Evolutionary conservation across 345 rosid genomes (phyloP), one percentile per base, ranked within the genome.

Genomic region (Melaleuca quinquenervia): DNA sequence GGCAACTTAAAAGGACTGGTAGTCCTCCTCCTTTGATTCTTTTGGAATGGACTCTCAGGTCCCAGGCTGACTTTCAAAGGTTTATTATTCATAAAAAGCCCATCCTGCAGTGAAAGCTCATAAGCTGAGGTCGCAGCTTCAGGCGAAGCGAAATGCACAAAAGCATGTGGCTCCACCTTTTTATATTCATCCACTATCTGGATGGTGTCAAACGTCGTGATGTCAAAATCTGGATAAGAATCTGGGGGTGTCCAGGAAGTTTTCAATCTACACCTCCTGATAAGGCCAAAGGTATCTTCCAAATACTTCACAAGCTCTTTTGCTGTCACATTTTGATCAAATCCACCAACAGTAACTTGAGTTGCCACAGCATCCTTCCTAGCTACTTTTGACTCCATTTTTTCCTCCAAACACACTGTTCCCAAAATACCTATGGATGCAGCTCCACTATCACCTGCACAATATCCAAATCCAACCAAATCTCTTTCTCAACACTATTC

Each of bases 201-300:
- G 53, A 92, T 89, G 51, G 21, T 70, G 24, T 90, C 80, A 48
- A 88, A 58, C 7, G 32, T 86, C 0, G 74, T 22, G 82, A 92
- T 89, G 83, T 87, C 90, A 83, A 93, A 96, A 82, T 94, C 87
- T 3, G 98, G 99, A 88, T 92, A 93, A 32, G 97, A 94, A n/a
- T 95, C 95, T 5, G 91, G 95, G 52, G 98, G 99, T 54, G 98
- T 96, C 93, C 95, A 95, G 74, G 99, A 96, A 44, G 93, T 94
- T 91, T 95, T 96, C 90, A 95, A 84, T 87, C 98, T 92, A 89
- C 98, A 96, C 78, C 97, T 91, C 95, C 95, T 95, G 82, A 95
- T 89, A 56, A 86, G 86, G 58, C 98, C 98, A 58, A 58, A 32
- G 26, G 92, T 84, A 2, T 82, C 74, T 75, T 95, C 96, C 89